These are phyloP conservation scores for Amanita thiersii DNA, from an alignment of 768 basidiomycete genomes.

Conservation along the genomic window DNA sequence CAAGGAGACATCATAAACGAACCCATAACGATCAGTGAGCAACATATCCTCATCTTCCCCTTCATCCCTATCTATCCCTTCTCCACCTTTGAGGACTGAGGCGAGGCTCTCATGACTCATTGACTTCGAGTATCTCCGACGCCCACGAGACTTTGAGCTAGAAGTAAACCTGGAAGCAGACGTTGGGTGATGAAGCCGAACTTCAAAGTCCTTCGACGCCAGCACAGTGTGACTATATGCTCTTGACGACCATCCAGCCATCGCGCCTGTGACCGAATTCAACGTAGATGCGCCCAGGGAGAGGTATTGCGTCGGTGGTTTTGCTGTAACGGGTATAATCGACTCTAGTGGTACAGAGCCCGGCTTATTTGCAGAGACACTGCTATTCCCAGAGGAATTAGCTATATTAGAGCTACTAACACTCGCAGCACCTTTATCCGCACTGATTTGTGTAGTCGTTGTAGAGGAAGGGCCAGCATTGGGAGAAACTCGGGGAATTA, in stretches of 20 bases:
- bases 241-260: slow-evolving; percentile 18
- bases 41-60: slow-evolving; percentile 17
- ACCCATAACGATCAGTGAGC: slow-evolving; percentile 83
- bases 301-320: slow-evolving; percentile 81
- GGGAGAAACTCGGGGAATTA: background rate
- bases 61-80: background rate
- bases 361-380: slow-evolving; percentile 16
- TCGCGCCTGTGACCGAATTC: background rate
- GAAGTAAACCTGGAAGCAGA: slow-evolving; percentile 44
- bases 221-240: slow-evolving; percentile 53
- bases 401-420: background rate
- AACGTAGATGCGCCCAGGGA: slow-evolving; percentile 21
- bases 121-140: slow-evolving; percentile 28
- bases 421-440: background rate
- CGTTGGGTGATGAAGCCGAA: slow-evolving; percentile 53
- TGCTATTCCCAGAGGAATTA: background rate
- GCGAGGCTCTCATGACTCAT: too few species aligned
- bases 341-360: slow-evolving; percentile 66
- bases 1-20: slow-evolving; percentile 79
- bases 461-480: background rate
- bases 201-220: slow-evolving; percentile 66
- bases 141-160: slow-evolving; percentile 41
- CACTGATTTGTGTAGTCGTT: background rate
- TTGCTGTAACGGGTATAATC: slow-evolving; percentile 72
- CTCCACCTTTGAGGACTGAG: background rate